A percentile compares a stretch with the other conserved stretches of the same genome.
Evolutionary conservation across 2,329 filamentous ascomycete species (phyloP).

Genomic region (Penicillium occitanis): DNA sequence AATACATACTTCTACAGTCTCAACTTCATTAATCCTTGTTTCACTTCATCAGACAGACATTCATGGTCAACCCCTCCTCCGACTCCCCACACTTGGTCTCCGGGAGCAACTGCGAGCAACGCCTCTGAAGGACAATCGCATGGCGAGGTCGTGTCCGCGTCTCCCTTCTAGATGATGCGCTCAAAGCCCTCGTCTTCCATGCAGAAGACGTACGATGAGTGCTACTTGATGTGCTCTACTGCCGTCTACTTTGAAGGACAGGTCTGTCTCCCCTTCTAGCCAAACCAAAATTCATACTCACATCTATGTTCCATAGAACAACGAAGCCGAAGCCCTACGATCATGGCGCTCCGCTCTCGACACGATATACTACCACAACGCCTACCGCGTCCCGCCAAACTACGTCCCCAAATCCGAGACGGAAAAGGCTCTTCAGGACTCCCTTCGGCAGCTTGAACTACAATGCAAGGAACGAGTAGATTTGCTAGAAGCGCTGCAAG

Average conservation of each 20-base stretch:
- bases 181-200: constrained; percentile 67
- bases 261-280: constrained; percentile 53
- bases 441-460: constrained; percentile 76
- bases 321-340: constrained; percentile 84
- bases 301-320: constrained; percentile 60
- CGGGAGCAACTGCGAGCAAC: neutral
- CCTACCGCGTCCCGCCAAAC: constrained; percentile 68
- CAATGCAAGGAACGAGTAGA: constrained; percentile 94
- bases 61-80: constrained; percentile 2
- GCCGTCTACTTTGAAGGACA: constrained; percentile 94
- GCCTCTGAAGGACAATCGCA: constrained; percentile 20
- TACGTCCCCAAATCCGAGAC: constrained; percentile 75
- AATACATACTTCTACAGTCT: neutral
- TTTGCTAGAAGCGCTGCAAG: constrained; percentile 74
- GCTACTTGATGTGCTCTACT: constrained; percentile 90
- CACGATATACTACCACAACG: constrained; percentile 82
- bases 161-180: constrained; percentile 47
- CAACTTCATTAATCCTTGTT: neutral
- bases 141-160: constrained; percentile 27
- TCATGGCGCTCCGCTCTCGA: constrained; percentile 88
- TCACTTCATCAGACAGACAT: neutral
- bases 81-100: neutral
- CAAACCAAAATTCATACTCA: neutral
- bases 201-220: constrained; percentile 97
- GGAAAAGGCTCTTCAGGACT: constrained; percentile 78